phyloP scores from a whole-genome alignment of 2,329 filamentous ascomycete species.

The Kalaharituber pfeilii region DNA sequence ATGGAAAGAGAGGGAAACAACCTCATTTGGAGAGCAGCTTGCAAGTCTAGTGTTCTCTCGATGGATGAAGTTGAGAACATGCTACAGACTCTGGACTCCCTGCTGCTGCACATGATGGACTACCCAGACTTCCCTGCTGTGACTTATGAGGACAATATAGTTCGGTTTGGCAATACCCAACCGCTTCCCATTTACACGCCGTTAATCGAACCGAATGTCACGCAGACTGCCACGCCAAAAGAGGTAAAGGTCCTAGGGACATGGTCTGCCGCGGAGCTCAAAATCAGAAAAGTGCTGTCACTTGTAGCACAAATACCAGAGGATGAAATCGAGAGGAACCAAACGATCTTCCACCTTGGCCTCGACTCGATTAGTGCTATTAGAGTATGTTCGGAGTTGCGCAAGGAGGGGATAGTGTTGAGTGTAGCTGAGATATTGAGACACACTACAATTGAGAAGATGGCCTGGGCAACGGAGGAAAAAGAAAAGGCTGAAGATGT shows the following conservation, averaged over 20 bases:
- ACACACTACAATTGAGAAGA: conserved; percentile 45
- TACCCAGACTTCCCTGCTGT: conserved; percentile 37
- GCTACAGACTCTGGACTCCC: conserved; percentile 40
- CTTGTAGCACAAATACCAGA: conserved; percentile 42
- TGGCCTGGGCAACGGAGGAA: conserved; percentile 33
- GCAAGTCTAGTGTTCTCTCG: conserved; percentile 40
- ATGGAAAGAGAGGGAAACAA: conserved; percentile 44
- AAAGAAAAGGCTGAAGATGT: conserved; percentile 3
- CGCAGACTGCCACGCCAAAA: background rate
- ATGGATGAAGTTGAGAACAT: conserved; percentile 33
- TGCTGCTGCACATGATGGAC: conserved; percentile 40
- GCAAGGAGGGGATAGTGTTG: conserved; percentile 43
- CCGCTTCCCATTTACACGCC: background rate
- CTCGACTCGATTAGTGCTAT: conserved; percentile 86
- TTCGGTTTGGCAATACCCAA: background rate
- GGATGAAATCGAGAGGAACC: conserved; percentile 40
- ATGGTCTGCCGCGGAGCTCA: conserved; percentile 16
- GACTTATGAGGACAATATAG: conserved; percentile 30
- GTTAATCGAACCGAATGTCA: background rate
- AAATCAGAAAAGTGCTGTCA: conserved; percentile 13
- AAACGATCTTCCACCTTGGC: conserved; percentile 65
- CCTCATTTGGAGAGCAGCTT: conserved; percentile 56
- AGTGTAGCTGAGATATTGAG: conserved; percentile 54
- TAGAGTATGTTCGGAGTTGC: conserved; percentile 57
- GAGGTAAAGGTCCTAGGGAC: background rate